phyloP scores from a whole-genome alignment of 2,329 filamentous ascomycete genomes.

The Alternaria rosae region DNA sequence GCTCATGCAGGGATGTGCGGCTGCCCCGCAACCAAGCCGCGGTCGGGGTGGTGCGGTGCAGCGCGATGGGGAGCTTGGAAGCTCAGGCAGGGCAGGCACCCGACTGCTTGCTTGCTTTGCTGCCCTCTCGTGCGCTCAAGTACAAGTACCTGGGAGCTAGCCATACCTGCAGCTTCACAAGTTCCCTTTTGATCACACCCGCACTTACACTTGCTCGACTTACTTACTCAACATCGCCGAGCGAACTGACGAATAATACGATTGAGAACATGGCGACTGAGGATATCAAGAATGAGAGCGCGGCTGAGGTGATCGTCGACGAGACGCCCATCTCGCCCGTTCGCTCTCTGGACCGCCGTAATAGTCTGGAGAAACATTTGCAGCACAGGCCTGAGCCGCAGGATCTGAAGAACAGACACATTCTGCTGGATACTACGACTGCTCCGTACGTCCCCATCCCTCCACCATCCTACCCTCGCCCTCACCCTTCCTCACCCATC shows the following conservation, averaged over 20 bases:
- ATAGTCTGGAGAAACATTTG: conserved; percentile 57
- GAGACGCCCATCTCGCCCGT: conserved; percentile 53
- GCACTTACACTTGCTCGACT: conserved; percentile 6
- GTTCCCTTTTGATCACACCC: background rate
- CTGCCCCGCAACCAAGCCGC: conserved; percentile 32
- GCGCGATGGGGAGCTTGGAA: background rate
- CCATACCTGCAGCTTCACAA: background rate
- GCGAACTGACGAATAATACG: conserved; percentile 16
- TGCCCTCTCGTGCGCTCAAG: conserved; percentile 12
- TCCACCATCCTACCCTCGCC: too few relatives aligned
- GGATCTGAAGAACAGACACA: conserved; percentile 73
- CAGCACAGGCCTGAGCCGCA: conserved; percentile 60
- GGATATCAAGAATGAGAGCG: conserved; percentile 14
- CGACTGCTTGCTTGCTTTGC: background rate
- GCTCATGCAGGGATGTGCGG: conserved; percentile 28
- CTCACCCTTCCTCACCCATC: too few relatives aligned
- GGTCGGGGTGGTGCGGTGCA: background rate
- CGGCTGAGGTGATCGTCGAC: conserved; percentile 36
- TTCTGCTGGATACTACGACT: conserved; percentile 70
- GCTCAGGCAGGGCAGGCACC: background rate
- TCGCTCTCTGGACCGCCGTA: conserved; percentile 67
- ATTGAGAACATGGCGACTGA: conserved; percentile 39
- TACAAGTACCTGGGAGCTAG: conserved; percentile 7
- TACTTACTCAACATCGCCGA: background rate
- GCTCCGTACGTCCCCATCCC: conserved; percentile 63